Evolutionary conservation across 768 basidiomycete species (phyloP).

Genomic region (Lanmaoa rubissima): DNA sequence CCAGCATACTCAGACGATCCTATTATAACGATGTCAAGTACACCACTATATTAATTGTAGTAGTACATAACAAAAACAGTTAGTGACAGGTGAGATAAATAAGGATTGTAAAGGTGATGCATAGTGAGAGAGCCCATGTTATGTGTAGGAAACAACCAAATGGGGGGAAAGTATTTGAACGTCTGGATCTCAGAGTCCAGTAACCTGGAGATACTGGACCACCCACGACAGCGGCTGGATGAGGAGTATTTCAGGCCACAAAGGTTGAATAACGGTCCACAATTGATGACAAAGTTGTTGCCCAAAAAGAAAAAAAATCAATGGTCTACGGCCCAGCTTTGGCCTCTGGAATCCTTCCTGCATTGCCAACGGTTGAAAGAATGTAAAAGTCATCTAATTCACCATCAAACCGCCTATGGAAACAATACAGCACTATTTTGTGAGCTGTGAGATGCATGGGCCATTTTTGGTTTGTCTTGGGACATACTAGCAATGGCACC

Average conservation of each 20-base stretch:
- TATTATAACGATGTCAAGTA: neutral
- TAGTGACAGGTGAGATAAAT: too few relatives aligned
- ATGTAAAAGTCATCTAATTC: neutral
- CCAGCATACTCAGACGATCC: neutral
- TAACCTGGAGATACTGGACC: conserved; percentile 1
- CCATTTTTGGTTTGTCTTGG: neutral
- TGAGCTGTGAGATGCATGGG: neutral
- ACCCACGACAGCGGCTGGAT: neutral
- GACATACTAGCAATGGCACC: neutral
- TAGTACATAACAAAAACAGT: neutral
- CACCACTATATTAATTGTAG: neutral
- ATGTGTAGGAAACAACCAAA: neutral
- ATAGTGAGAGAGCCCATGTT: neutral
- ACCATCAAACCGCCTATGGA: neutral
- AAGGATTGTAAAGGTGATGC: neutral
- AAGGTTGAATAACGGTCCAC: neutral
- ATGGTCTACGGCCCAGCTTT: neutral
- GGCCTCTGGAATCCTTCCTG: neutral
- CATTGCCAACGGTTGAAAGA: neutral
- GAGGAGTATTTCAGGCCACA: neutral
- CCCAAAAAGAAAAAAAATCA: neutral
- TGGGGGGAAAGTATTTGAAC: too few relatives aligned
- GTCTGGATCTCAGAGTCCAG: neutral
- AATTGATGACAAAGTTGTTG: neutral
- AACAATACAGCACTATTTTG: neutral